Base-by-base conservation (phyloP, 192 early-diverging fungal genomes). In the Entomortierella parvispora region DNA sequence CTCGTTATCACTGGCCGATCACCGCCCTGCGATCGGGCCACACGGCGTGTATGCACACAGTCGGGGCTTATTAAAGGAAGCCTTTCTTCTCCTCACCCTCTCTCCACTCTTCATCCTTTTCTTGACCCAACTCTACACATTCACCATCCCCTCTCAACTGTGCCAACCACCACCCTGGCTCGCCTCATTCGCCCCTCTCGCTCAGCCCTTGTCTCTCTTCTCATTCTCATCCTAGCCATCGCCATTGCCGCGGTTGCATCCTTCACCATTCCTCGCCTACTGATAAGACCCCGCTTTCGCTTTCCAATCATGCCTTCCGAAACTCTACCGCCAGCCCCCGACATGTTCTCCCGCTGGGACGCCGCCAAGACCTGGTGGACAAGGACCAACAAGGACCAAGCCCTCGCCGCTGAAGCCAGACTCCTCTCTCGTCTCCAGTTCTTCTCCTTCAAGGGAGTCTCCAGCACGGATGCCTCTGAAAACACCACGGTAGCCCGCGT, bases 401-500 rank as follows among this genome's bases (percentile, higher is more conserved):
- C 60, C 26, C 59, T 52, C 20, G 68, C 68, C 49, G 85, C 91
- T 2, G 90, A 93, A 66, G 83, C 82, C 12, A 79, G 84, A 53
- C 67, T 93, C 2, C 79, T 92, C 6, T 72, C 81, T 23, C 82
- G 85, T 23, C 69, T 90, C 22, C 81, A 81, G 44, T 86, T 81
- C 68, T 87, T 86, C 62, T 71, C 67, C 33, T 78, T 84, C 47
- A 80, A 68, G 23, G 77, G 70, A 10, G 65, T 71, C 59, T 56
- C 66, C 43, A 80, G 72, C 12, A 54, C 62, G 3, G 46, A 29
- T 59, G 54, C 71, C 11, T 62, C 68, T 3, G 22, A 61, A 2
- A 65, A 49, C 28, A 65, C 64, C 4, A 74, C 83, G 0, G 69
- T 65, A 12, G 87, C 87, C 31, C 79, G 83, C n/a, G 83, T 87